These are phyloP conservation scores for Berberis vulgaris DNA, from an alignment of 164 flowering plant species.

Conservation along the genomic window DNA sequence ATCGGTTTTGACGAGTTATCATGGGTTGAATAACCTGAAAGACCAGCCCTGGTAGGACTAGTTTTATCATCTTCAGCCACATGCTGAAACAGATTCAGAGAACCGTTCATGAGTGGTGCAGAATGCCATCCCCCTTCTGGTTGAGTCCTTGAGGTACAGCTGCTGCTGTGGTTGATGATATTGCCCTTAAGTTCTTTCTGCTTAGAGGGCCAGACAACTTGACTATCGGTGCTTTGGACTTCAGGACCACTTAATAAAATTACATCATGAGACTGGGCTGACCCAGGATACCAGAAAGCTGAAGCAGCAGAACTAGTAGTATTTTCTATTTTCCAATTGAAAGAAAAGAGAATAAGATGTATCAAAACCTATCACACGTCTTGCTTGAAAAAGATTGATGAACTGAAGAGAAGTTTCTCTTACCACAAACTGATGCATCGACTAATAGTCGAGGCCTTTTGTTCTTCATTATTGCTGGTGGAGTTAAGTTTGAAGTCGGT, in stretches of 20 bases:
- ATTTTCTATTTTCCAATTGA: slow-evolving; percentile 22
- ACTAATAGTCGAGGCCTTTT: slow-evolving; percentile 49
- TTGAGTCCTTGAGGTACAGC: slow-evolving; percentile 10
- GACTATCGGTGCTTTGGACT: slow-evolving; percentile 32
- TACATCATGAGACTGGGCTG: slow-evolving; percentile 28
- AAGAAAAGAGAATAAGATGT: not conserved
- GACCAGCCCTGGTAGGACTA: slow-evolving; percentile 27
- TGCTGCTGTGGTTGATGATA: slow-evolving; percentile 14
- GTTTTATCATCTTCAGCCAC: slow-evolving; percentile 40
- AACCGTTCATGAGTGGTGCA: slow-evolving; percentile 26
- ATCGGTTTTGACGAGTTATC: slow-evolving; percentile 15
- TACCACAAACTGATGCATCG: slow-evolving; percentile 46
- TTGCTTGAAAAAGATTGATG: not conserved
- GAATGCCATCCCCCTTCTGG: slow-evolving; percentile 28
- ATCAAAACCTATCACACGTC: not conserved
- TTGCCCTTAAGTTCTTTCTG: slow-evolving; percentile 21
- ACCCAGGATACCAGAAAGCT: slow-evolving; percentile 40
- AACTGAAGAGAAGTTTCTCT: not conserved
- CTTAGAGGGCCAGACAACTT: slow-evolving; percentile 28
- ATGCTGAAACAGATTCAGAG: slow-evolving; percentile 31
- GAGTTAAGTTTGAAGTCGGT: slow-evolving; percentile 25
- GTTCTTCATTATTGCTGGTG: slow-evolving; percentile 30
- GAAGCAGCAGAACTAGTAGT: slow-evolving; percentile 17
- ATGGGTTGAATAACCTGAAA: slow-evolving; percentile 22
- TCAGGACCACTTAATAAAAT: slow-evolving; percentile 27